Conservation (phyloP, 371 early-diverging fungal genomes). For the Mucor plumbeus region DNA sequence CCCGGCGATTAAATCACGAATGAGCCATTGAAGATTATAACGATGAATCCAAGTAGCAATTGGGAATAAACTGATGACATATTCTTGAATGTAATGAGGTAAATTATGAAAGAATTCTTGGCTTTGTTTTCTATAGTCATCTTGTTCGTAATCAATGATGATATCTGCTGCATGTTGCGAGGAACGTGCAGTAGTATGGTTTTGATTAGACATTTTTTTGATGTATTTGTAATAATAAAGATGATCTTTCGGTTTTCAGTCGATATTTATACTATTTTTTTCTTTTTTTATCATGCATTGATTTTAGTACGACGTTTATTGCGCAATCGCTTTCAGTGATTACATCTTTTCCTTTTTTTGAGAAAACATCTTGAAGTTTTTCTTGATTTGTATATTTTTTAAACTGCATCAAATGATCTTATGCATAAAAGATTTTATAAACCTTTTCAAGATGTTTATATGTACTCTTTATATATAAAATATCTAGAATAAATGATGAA, state of each 20-base stretch:
- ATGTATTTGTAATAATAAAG: neutral
- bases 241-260: neutral
- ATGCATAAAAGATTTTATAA: too few relatives aligned
- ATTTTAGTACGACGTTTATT: conserved; percentile 24
- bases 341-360: conserved; percentile 30
- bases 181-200: neutral
- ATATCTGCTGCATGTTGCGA: conserved; percentile 22
- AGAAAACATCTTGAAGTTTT: too few relatives aligned
- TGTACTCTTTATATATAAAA: too few relatives aligned
- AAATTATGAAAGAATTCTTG: conserved; percentile 30
- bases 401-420: too few relatives aligned
- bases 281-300: neutral
- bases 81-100: conserved; percentile 37
- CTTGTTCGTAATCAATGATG: conserved; percentile 46
- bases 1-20: conserved; percentile 89
- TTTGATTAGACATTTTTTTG: conserved; percentile 1
- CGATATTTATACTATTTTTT: conserved; percentile 16
- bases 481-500: too few relatives aligned
- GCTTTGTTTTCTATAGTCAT: conserved; percentile 29
- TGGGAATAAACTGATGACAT: conserved; percentile 61
- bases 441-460: too few relatives aligned
- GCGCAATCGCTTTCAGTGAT: conserved; percentile 43
- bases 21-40: conserved; percentile 80
- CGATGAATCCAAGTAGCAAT: conserved; percentile 72
- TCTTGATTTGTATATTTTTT: too few relatives aligned